phyloP scores from a whole-genome alignment of 768 basidiomycete species.

The Wakefieldia striispora region DNA sequence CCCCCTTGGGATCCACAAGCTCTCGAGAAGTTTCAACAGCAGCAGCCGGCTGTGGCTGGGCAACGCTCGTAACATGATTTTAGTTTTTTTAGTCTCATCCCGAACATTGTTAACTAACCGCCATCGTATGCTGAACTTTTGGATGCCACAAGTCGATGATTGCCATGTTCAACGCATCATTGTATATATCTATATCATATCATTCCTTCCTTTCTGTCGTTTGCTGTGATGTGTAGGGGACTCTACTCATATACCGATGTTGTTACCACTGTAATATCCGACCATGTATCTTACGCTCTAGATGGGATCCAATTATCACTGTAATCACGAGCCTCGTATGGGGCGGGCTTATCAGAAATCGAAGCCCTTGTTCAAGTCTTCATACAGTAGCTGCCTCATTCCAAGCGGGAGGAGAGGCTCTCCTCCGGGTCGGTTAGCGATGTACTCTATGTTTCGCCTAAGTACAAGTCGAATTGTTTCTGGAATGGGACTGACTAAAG shows the following conservation, averaged over 20 bases:
- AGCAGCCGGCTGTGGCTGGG: constrained; percentile 21
- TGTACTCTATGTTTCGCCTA: constrained; percentile 41
- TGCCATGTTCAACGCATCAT: not conserved
- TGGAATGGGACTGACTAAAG: constrained; percentile 60
- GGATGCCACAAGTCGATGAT: not conserved
- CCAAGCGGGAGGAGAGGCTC: constrained; percentile 83
- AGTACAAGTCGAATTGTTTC: not conserved
- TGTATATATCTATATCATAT: not conserved
- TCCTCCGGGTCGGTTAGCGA: constrained; percentile 40
- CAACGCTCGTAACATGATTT: not conserved
- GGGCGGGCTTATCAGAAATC: constrained; percentile 38
- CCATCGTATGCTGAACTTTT: constrained; percentile 3
- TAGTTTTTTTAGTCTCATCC: not conserved
- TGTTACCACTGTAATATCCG: constrained; percentile 18
- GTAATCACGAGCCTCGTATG: not conserved
- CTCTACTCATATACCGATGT: constrained; percentile 11
- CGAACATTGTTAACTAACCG: not conserved
- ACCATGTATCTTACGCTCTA: constrained; percentile 19
- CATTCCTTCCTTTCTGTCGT: not conserved
- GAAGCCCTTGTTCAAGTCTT: constrained; percentile 85
- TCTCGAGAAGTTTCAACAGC: constrained; percentile 28
- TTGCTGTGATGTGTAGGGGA: constrained; percentile 9
- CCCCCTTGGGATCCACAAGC: constrained; percentile 67
- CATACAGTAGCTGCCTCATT: constrained; percentile 82
- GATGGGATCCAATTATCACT: not conserved